phyloP scores from a whole-genome alignment of 2,329 filamentous ascomycete species.

The Conoideocrella luteorostrata region DNA sequence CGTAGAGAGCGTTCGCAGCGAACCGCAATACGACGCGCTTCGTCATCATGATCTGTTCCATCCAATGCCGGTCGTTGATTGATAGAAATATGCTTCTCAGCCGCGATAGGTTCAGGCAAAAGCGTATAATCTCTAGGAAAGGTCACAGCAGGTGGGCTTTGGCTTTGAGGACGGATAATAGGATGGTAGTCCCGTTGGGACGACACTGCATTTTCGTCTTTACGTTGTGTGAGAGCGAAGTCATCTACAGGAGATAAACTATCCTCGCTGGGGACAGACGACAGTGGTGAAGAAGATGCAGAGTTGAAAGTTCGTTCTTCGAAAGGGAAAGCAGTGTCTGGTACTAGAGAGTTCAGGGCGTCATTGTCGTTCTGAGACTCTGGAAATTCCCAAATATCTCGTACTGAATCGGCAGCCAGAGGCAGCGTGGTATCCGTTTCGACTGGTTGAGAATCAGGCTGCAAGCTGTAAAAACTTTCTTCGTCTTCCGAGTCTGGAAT shows the following conservation, averaged over 20 bases:
- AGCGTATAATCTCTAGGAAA: not conserved
- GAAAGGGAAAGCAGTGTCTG: constrained; percentile 1
- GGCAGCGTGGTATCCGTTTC: not conserved
- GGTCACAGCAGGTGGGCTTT: too few species aligned
- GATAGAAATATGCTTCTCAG: not conserved
- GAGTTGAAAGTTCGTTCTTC: constrained; percentile 6
- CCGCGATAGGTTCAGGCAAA: not conserved
- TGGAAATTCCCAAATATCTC: constrained; percentile 31
- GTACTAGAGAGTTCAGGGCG: not conserved
- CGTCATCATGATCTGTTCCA: constrained; percentile 7
- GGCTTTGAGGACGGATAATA: not conserved
- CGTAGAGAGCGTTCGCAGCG: constrained; percentile 45
- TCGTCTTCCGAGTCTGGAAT: constrained; percentile 47
- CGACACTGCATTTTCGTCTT: not conserved
- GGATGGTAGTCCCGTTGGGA: not conserved
- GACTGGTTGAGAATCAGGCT: constrained; percentile 3
- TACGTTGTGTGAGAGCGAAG: too few species aligned
- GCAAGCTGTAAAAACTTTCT: constrained; percentile 33
- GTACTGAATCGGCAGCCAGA: not conserved
- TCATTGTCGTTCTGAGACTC: constrained; percentile 21
- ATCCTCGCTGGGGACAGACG: constrained; percentile 24
- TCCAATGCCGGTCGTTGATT: not conserved
- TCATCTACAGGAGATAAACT: constrained; percentile 10
- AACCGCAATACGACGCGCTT: constrained; percentile 20
- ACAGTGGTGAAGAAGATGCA: constrained; percentile 27